These are phyloP conservation scores for Arabis alpina DNA, from an alignment of 345 rosid genomes.

Conservation along the genomic window DNA sequence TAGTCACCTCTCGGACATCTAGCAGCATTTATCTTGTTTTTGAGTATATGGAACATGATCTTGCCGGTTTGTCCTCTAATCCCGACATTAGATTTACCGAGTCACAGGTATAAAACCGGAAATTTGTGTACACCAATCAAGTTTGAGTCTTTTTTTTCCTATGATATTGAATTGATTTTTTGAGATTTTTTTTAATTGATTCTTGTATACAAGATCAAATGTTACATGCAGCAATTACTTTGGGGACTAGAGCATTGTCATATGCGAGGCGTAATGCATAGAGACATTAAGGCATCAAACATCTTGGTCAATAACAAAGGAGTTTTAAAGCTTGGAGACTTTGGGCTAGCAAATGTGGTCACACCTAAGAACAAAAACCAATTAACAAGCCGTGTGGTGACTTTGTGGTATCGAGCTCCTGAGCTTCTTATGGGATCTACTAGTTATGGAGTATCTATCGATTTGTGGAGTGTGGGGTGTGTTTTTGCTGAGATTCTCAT, in stretches of 20 bases:
- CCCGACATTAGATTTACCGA: conserved; percentile 64
- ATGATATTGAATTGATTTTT: neutral
- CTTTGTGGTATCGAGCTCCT: conserved; percentile 86
- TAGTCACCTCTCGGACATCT: conserved; percentile 67
- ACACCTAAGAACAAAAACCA: conserved; percentile 53
- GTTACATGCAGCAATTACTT: conserved; percentile 80
- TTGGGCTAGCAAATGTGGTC: conserved; percentile 70
- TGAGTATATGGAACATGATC: conserved; percentile 90
- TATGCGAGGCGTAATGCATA: conserved; percentile 67
- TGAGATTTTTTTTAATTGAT: neutral
- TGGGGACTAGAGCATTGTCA: conserved; percentile 78
- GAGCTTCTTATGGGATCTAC: conserved; percentile 87
- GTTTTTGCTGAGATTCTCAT: conserved; percentile 69
- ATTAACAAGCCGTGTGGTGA: conserved; percentile 79
- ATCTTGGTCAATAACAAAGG: conserved; percentile 76
- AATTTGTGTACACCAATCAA: neutral
- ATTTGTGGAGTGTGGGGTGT: conserved; percentile 84
- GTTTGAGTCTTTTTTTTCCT: neutral
- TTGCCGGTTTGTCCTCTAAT: conserved; percentile 64
- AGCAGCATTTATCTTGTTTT: conserved; percentile 72
- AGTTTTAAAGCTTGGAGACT: conserved; percentile 69
- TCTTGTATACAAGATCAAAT: conserved; percentile 54
- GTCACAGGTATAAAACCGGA: conserved; percentile 51
- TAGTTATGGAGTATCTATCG: conserved; percentile 66
- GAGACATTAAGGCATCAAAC: conserved; percentile 76